A percentile compares a stretch with the other conserved stretches of the same genome.
phyloP scores from a whole-genome alignment of 1,139 yeast species.

The Hanseniaspora sp. region DNA sequence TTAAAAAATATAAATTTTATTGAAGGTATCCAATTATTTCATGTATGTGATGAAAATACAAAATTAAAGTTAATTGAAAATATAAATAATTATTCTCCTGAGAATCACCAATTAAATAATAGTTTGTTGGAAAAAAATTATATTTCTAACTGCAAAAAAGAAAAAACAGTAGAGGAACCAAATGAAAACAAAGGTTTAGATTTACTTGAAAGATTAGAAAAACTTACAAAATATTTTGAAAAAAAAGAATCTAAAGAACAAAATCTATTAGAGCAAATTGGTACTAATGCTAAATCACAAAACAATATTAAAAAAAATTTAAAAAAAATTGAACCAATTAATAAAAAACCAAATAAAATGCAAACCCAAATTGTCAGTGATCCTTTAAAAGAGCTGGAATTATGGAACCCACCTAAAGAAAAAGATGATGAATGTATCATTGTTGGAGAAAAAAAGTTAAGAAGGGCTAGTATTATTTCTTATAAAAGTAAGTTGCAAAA shows the following conservation, averaged over 20 bases:
- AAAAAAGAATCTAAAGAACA: neutral
- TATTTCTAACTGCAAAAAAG: neutral
- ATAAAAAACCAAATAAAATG: neutral
- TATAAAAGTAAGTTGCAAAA: neutral
- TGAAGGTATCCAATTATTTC: neutral
- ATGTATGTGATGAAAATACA: neutral
- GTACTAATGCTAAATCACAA: too few species aligned
- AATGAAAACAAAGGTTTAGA: too few species aligned
- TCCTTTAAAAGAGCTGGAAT: neutral
- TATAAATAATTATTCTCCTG: too few species aligned
- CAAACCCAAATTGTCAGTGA: neutral
- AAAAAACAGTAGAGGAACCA: too few species aligned
- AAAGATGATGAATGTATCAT: neutral
- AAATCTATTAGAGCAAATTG: too few species aligned
- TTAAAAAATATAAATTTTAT: constrained; percentile 4
- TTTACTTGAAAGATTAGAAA: neutral
- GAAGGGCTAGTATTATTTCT: neutral
- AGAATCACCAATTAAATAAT: too few species aligned
- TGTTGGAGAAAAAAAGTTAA: neutral
- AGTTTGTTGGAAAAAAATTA: too few species aligned
- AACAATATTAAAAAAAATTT: neutral
- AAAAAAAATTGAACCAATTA: neutral
- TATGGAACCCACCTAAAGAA: neutral
- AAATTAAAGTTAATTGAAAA: neutral
- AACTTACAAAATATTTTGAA: neutral